These are phyloP conservation scores for Leishmania mexicana DNA, from an alignment of 208 protist genomes.

Conservation along the genomic window DNA sequence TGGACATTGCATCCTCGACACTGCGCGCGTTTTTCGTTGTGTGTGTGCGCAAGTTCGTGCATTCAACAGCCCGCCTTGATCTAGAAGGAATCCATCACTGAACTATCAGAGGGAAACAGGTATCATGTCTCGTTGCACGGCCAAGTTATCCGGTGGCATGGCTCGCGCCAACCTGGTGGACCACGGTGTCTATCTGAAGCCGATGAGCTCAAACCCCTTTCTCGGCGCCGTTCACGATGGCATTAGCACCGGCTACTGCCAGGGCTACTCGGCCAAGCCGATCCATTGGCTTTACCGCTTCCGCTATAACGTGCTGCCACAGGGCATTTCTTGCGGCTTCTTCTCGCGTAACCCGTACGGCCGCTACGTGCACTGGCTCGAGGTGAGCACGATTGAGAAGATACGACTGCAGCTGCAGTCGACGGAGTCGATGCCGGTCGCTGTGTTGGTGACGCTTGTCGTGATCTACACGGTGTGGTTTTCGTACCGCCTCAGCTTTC, in stretches of 20 bases:
- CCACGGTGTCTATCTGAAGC: constrained; percentile 79
- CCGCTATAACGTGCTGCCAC: constrained; percentile 78
- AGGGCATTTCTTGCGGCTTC: constrained; percentile 70
- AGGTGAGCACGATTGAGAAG: constrained; percentile 88
- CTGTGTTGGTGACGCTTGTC: constrained; percentile 45
- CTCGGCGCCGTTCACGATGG: constrained; percentile 73
- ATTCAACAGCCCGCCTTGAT: not conserved
- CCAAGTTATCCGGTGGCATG: constrained; percentile 59
- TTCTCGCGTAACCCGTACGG: constrained; percentile 85
- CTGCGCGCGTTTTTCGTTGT: not conserved
- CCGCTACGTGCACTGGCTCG: constrained; percentile 86
- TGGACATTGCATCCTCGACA: not conserved
- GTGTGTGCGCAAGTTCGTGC: not conserved
- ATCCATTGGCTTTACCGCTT: constrained; percentile 90
- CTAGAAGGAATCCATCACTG: not conserved
- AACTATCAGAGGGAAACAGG: too few species aligned
- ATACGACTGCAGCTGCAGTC: constrained; percentile 61
- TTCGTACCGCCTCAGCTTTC: constrained; percentile 70
- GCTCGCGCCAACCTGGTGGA: constrained; percentile 70
- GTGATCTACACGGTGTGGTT: constrained; percentile 72
- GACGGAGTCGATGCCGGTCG: constrained; percentile 66
- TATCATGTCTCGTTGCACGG: constrained; percentile 60
- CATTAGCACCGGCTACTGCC: constrained; percentile 67
- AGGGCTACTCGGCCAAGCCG: constrained; percentile 67
- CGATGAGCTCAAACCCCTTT: constrained; percentile 77